phyloP scores from a whole-genome alignment of 2,329 filamentous ascomycete species.

The Cytospora chrysosperma region DNA sequence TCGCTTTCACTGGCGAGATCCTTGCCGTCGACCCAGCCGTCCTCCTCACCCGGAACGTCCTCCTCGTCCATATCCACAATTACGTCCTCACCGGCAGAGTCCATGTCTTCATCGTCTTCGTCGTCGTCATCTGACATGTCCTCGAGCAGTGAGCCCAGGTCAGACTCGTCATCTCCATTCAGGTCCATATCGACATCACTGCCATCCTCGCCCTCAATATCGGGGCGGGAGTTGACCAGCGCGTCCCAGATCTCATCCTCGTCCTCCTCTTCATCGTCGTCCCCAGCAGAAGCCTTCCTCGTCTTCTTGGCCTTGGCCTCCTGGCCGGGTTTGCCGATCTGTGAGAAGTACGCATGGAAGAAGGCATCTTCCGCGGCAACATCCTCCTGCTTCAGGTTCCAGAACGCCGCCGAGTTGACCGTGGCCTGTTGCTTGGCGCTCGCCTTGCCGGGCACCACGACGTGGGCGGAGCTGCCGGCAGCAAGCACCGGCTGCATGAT shows the following conservation, averaged over 20 bases:
- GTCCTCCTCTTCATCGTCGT: slow-evolving; percentile 55
- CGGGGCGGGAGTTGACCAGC: slow-evolving; percentile 76
- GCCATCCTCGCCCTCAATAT: slow-evolving; percentile 65
- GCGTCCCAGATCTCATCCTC: slow-evolving; percentile 92
- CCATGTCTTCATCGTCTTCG: slow-evolving; percentile 45
- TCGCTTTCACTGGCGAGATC: slow-evolving; percentile 47
- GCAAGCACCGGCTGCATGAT: slow-evolving; percentile 90
- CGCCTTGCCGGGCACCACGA: slow-evolving; percentile 54
- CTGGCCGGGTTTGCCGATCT: slow-evolving; percentile 63
- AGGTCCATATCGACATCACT: slow-evolving; percentile 48
- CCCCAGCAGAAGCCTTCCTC: slow-evolving; percentile 44
- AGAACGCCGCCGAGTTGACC: slow-evolving; percentile 87
- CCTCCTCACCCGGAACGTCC: slow-evolving; percentile 41
- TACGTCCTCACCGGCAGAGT: slow-evolving; percentile 39
- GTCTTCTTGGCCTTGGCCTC: slow-evolving; percentile 39
- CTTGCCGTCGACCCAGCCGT: slow-evolving; percentile 55
- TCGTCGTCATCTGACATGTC: slow-evolving; percentile 39
- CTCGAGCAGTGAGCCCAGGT: slow-evolving; percentile 32
- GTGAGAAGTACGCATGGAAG: slow-evolving; percentile 96
- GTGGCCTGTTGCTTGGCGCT: slow-evolving; percentile 37
- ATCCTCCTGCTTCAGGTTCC: slow-evolving; percentile 84
- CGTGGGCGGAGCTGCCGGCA: slow-evolving; percentile 53
- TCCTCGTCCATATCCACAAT: slow-evolving; percentile 39
- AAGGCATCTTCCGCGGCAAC: slow-evolving; percentile 92
- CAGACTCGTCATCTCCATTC: slow-evolving; percentile 46